Evolutionary conservation across 1,284 basidiomycete species (phyloP).

Genomic region (Trichosporon faecale): DNA sequence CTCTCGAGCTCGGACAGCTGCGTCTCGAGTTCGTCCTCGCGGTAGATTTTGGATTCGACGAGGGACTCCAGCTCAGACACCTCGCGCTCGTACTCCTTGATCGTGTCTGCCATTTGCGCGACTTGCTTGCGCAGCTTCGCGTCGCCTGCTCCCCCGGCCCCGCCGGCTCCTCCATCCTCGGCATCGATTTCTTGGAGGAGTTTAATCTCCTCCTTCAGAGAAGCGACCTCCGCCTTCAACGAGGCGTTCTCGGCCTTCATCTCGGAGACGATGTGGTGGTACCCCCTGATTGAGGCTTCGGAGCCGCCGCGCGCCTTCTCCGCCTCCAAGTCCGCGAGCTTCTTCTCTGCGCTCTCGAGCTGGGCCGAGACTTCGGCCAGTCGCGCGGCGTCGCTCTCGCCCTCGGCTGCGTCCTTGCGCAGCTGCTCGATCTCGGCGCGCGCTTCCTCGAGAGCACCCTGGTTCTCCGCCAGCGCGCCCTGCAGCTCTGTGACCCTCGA

Average conservation of each 20-base stretch:
- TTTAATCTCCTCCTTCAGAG: conserved; percentile 69
- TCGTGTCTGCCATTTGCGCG: conserved; percentile 28
- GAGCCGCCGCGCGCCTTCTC: conserved; percentile 25
- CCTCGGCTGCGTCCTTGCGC: conserved; percentile 13
- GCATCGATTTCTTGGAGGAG: conserved; percentile 37
- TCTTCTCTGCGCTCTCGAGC: background rate
- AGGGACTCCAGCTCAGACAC: conserved; percentile 83
- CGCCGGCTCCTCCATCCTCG: conserved; percentile 14
- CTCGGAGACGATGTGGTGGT: conserved; percentile 74
- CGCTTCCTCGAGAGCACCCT: conserved; percentile 84
- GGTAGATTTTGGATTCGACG: conserved; percentile 90
- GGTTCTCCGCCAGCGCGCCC: conserved; percentile 81
- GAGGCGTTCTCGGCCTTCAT: conserved; percentile 74
- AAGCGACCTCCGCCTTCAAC: conserved; percentile 65
- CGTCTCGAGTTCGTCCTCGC: conserved; percentile 87
- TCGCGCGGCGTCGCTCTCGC: conserved; percentile 1
- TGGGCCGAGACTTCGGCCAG: background rate
- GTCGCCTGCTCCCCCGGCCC: conserved; percentile 31
- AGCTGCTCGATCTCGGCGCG: conserved; percentile 76
- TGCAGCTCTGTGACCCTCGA: conserved; percentile 74
- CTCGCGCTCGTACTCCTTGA: conserved; percentile 72
- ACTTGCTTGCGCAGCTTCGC: conserved; percentile 34
- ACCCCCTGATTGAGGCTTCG: conserved; percentile 48
- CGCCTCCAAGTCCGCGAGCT: background rate
- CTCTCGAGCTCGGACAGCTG: conserved; percentile 69